Conservation (phyloP, 345 rosid genomes). For the Psidium guajava region DNA sequence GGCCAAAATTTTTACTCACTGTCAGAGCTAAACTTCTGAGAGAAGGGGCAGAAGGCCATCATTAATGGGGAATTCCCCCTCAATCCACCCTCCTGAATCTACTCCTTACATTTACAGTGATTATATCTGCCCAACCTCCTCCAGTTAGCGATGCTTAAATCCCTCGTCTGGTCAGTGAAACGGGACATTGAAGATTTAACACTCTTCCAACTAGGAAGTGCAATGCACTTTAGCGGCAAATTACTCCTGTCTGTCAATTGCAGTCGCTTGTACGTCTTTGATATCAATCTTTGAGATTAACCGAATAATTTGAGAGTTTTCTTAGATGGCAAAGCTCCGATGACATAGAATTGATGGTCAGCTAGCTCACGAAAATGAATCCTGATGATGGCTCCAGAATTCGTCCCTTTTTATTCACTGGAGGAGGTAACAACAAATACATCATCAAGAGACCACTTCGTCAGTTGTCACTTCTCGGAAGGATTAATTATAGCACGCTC, state of each 20-base stretch:
- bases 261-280: neutral
- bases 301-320: neutral
- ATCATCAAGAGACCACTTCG: constrained; percentile 80
- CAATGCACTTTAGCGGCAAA: neutral
- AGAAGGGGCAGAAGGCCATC: neutral
- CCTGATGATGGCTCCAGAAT: too few relatives aligned
- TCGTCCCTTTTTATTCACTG: constrained; percentile 19
- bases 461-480: constrained; percentile 34
- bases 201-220: neutral
- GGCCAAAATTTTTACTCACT: neutral
- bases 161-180: neutral
- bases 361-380: too few relatives aligned
- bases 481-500: constrained; percentile 74
- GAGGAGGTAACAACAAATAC: constrained; percentile 72
- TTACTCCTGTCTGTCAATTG: neutral
- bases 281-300: neutral
- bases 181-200: neutral
- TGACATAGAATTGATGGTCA: too few relatives aligned
- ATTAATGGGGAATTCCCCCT: neutral
- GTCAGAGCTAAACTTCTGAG: neutral
- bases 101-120: neutral
- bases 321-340: too few relatives aligned
- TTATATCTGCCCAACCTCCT: neutral
- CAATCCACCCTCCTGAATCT: neutral
- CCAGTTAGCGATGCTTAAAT: neutral